phyloP scores from a whole-genome alignment of 2,329 filamentous ascomycete genomes.

The Fusarium nematophilum region DNA sequence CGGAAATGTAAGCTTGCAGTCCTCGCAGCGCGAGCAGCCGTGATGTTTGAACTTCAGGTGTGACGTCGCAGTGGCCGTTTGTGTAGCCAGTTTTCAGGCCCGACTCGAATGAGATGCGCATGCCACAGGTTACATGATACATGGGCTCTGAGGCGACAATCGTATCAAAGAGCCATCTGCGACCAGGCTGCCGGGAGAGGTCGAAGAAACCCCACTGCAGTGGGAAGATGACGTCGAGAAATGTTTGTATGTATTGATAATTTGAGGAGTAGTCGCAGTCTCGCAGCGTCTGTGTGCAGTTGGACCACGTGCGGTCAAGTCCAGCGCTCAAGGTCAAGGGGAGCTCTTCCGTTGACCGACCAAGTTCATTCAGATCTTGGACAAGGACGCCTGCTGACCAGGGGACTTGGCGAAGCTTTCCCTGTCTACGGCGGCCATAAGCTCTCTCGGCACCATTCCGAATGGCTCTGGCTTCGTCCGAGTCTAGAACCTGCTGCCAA shows the following conservation, averaged over 20 bases:
- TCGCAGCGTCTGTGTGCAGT: conserved; percentile 8
- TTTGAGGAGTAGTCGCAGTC: conserved; percentile 8
- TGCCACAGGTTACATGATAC: conserved; percentile 9
- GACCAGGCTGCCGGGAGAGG: conserved; percentile 1
- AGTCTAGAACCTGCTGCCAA: conserved; percentile 17
- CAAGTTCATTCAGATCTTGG: conserved; percentile 4
- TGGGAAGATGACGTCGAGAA: conserved; percentile 16
- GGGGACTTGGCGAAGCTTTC: neutral
- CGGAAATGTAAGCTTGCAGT: conserved; percentile 4
- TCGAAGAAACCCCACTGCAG: conserved; percentile 18
- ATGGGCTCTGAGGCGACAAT: conserved; percentile 16
- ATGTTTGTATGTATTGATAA: conserved; percentile 12
- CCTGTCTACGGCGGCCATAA: conserved; percentile 13
- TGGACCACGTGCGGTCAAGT: conserved; percentile 18
- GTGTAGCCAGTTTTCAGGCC: conserved; percentile 4
- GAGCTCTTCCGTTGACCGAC: neutral
- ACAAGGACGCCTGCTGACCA: conserved; percentile 7
- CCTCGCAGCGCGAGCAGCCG: conserved; percentile 9
- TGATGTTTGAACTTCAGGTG: conserved; percentile 8
- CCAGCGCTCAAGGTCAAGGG: neutral
- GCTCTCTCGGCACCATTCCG: conserved; percentile 3
- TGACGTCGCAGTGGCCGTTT: conserved; percentile 13
- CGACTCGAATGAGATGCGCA: conserved; percentile 12
- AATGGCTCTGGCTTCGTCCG: conserved; percentile 6
- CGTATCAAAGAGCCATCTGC: conserved; percentile 18